A percentile compares a stretch with the other conserved stretches of the same genome.
Evolutionary conservation across 1,284 basidiomycete genomes (phyloP).

Genomic region (Dichomitus squalens): DNA sequence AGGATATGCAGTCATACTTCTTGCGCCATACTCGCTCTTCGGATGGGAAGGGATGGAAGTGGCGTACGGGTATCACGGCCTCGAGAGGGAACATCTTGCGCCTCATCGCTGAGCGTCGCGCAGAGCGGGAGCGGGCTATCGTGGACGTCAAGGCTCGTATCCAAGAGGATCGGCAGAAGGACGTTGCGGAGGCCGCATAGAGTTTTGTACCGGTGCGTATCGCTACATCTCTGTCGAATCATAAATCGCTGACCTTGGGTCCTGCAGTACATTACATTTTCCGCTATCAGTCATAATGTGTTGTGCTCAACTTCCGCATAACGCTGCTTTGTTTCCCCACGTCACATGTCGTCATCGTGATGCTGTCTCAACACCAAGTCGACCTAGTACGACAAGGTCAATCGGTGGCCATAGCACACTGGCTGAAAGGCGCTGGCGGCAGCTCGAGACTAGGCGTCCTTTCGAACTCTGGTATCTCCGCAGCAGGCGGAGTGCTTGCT

Average conservation of each 20-base stretch:
- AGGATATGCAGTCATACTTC: conserved; percentile 45
- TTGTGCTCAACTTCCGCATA: neutral
- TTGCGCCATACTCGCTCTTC: conserved; percentile 50
- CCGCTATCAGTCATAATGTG: neutral
- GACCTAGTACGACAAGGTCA: no score
- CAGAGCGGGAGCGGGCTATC: conserved; percentile 56
- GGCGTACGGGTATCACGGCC: conserved; percentile 39
- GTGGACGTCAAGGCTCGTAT: conserved; percentile 44
- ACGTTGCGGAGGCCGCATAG: conserved; percentile 11
- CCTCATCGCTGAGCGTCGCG: conserved; percentile 54
- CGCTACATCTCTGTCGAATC: no score
- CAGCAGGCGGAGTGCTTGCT: no score
- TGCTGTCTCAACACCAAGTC: no score
- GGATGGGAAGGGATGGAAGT: conserved; percentile 44
- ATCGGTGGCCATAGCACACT: no score
- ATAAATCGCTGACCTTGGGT: neutral
- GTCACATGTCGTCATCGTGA: no score
- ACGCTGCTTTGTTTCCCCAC: no score
- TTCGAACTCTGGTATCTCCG: no score
- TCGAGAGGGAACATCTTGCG: conserved; percentile 47
- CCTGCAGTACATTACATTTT: neutral
- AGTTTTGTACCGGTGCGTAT: neutral
- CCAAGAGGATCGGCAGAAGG: conserved; percentile 39
- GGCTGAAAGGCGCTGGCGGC: no score
- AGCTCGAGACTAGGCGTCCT: no score